Evolutionary conservation across 306 rosid species (phyloP).

Genomic region (Cucurbita argyrosperma): DNA sequence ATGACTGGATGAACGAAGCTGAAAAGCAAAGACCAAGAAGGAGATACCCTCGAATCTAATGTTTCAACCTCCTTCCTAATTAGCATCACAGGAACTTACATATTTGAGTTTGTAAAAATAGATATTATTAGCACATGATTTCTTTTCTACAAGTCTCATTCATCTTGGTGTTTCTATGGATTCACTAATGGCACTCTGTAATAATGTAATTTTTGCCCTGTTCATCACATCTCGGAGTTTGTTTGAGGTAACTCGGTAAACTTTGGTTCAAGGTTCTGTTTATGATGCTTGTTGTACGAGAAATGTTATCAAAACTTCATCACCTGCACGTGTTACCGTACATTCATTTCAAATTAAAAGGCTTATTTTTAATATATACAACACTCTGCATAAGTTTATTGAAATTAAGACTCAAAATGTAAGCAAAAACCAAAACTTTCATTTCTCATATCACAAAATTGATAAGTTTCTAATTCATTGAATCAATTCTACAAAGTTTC

Average conservation of each 20-base stretch:
- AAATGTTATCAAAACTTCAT: too few relatives aligned
- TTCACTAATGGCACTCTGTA: neutral
- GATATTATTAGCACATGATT: neutral
- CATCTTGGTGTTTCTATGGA: neutral
- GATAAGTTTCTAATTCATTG: neutral
- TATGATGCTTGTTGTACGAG: too few relatives aligned
- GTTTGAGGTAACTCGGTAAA: too few relatives aligned
- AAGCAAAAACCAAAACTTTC: neutral
- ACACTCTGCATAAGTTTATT: neutral
- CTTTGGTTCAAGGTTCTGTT: too few relatives aligned
- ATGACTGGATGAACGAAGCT: conserved; percentile 82
- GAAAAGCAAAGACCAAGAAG: conserved; percentile 45
- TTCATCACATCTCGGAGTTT: too few relatives aligned
- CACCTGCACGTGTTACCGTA: neutral
- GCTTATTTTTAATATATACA: too few relatives aligned
- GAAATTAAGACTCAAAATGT: neutral
- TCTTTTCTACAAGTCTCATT: too few relatives aligned
- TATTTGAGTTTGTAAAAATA: neutral
- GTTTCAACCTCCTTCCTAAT: neutral
- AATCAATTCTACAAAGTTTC: neutral
- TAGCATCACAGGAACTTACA: neutral
- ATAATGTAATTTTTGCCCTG: neutral
- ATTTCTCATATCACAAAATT: neutral
- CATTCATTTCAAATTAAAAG: neutral
- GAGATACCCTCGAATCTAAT: conserved; percentile 26